These are phyloP conservation scores for Aspergillus mulundensis DNA, from an alignment of 495 filamentous ascomycete genomes.

Conservation along the genomic window DNA sequence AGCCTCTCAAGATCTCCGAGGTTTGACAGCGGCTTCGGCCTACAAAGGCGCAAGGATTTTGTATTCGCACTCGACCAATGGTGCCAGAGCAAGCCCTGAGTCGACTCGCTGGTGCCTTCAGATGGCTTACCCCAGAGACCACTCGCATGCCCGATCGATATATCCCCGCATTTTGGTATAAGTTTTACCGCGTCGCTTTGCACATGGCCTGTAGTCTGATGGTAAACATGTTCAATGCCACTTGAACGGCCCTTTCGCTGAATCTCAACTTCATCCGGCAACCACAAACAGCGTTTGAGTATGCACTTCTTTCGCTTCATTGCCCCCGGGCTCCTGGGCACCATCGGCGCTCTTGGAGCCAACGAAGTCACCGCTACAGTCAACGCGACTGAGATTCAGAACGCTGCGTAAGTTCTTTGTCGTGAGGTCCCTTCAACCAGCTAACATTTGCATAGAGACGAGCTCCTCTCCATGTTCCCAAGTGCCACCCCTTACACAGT, in stretches of 20 bases:
- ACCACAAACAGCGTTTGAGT: neutral
- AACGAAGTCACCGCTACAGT: slow-evolving; percentile 7
- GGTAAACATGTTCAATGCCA: neutral
- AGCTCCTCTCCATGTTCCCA: slow-evolving; percentile 7
- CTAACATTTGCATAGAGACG: slow-evolving; percentile 5
- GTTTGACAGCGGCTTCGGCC: slow-evolving; percentile 5
- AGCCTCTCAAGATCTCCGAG: slow-evolving; percentile 8
- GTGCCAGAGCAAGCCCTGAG: neutral
- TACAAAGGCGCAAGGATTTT: neutral
- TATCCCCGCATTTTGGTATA: slow-evolving; percentile 5
- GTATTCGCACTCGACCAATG: neutral
- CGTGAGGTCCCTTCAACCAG: neutral
- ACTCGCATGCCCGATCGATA: neutral
- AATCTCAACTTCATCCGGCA: neutral
- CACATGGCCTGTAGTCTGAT: neutral
- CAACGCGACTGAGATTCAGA: slow-evolving; percentile 8
- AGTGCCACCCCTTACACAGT: slow-evolving; percentile 12
- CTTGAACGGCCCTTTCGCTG: neutral
- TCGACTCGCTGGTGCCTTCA: neutral
- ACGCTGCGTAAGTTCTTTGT: neutral
- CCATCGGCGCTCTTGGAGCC: neutral
- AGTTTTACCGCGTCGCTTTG: neutral
- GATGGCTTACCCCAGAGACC: neutral
- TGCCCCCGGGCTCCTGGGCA: neutral
- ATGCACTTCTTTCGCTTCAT: slow-evolving; percentile 9